Conservation (phyloP, 2,329 filamentous ascomycete genomes). For the Aplosporella prunicola region DNA sequence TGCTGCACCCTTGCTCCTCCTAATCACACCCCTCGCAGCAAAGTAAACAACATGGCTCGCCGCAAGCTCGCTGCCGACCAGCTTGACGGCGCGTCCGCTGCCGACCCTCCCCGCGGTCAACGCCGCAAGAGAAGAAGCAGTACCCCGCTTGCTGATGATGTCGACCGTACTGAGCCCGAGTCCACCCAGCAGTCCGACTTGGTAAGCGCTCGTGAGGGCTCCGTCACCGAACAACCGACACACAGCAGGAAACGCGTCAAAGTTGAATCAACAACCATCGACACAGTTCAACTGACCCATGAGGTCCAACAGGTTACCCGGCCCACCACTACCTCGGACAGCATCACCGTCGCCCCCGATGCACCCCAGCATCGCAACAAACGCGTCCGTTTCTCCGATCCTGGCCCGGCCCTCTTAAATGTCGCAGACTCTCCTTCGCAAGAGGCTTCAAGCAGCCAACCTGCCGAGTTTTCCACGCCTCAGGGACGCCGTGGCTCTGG, state of each 20-base stretch:
- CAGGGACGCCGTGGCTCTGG: slow-evolving; percentile 1
- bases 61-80: slow-evolving; percentile 1
- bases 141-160: slow-evolving; percentile 16
- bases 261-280: slow-evolving; percentile 21
- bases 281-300: slow-evolving; percentile 24
- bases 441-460: slow-evolving; percentile 16
- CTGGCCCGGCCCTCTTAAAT: slow-evolving; percentile 16
- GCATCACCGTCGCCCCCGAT: slow-evolving; percentile 13
- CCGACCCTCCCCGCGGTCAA: slow-evolving; percentile 18
- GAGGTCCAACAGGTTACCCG: slow-evolving; percentile 24
- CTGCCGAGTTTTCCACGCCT: slow-evolving; percentile 13
- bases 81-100: slow-evolving; percentile 1
- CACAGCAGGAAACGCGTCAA: slow-evolving; percentile 23
- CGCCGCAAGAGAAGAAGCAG: slow-evolving; percentile 20
- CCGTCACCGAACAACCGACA: slow-evolving; percentile 1
- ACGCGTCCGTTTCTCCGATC: slow-evolving; percentile 25
- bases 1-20: no score
- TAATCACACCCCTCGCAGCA: no score
- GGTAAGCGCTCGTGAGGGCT: slow-evolving; percentile 1
- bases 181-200: slow-evolving; percentile 8
- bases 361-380: slow-evolving; percentile 14
- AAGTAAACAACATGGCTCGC: slow-evolving; percentile 9
- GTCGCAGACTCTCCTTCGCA: slow-evolving; percentile 14
- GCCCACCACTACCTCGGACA: slow-evolving; percentile 10
- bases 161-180: slow-evolving; percentile 11